Base-by-base conservation (phyloP, 768 basidiomycete genomes). In the Suillus decipiens region DNA sequence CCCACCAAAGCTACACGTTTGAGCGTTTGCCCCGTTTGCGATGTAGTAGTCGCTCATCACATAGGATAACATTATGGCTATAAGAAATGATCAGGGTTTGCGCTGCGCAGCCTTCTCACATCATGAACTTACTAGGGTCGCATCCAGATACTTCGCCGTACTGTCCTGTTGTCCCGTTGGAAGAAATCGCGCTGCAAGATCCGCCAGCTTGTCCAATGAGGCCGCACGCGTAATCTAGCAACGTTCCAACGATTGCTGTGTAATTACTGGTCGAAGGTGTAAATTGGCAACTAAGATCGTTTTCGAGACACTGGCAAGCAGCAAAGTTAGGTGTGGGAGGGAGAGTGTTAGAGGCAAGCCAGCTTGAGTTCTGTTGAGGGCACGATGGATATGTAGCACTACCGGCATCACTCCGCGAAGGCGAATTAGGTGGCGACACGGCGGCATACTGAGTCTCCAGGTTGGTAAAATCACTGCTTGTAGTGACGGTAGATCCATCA, bases 281-380 rank as follows among this genome's bases (percentile, higher is more conserved):
- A 71, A 94, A 94, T 66, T 79, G 81, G 74, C 95, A 97, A 67
- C 86, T 84, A 60, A 96, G 81, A 24, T 81, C 81, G 59, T 75
- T 77, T 73, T 86, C 81, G 68, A 96, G 71, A 73, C 95, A 97
- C 61, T 81, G 76, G 76, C 95, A 97, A n/a, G 88, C 89, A 31
- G 81, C 76, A 59, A 88, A 82, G 72, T 92, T 89, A 2, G 95
- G 95, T 6, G 95, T 97, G 0, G 89, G 87, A 19, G 95, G 95
- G 39, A 96, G 79, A 11, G 80, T 86, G 1, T 81, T 81, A 7
- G 88, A 87, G 39, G 89, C 92, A 50, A 85, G 76, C 74, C 89
- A 85, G 2, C 78, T 81, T n/a, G 80, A 72, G 66, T 83, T 87
- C 63, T 83, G 71, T 19, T 82, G 64, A 17, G 93, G 89, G 78